A percentile compares a stretch with the other conserved stretches of the same genome.
Conservation (phyloP, 345 rosid species). For the Chamaenerion angustifolium region DNA sequence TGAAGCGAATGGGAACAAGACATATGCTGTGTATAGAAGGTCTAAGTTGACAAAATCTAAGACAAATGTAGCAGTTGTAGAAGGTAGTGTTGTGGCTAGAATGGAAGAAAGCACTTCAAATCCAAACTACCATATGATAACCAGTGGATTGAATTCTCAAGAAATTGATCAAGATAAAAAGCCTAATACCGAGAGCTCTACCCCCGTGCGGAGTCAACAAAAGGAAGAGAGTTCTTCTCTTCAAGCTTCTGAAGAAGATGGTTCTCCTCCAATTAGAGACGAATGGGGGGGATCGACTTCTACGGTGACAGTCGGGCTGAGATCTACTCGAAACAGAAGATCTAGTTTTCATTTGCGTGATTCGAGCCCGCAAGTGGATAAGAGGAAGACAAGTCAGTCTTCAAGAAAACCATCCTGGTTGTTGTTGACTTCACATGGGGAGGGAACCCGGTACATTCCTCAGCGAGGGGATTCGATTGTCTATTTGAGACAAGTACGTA, state of each 20-base stretch:
- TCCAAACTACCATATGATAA: slow-evolving; percentile 19
- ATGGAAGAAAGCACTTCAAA: slow-evolving; percentile 31
- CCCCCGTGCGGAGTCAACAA: too few species aligned
- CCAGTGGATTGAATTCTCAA: slow-evolving; percentile 16
- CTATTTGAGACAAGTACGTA: slow-evolving; percentile 78
- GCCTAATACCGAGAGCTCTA: not conserved
- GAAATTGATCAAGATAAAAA: slow-evolving; percentile 17
- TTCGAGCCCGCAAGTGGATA: slow-evolving; percentile 37
- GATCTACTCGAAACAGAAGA: slow-evolving; percentile 82
- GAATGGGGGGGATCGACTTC: slow-evolving; percentile 64
- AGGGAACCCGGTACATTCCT: slow-evolving; percentile 88
- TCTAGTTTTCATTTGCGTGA: slow-evolving; percentile 46
- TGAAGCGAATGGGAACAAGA: slow-evolving; percentile 32
- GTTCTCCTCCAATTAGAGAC: slow-evolving; percentile 16
- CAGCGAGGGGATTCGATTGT: slow-evolving; percentile 80
- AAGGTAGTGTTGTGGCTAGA: slow-evolving; percentile 8
- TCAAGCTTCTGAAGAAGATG: slow-evolving; percentile 4
- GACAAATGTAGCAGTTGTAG: slow-evolving; percentile 21
- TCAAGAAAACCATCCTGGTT: slow-evolving; percentile 65
- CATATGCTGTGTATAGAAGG: slow-evolving; percentile 78
- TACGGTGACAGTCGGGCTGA: slow-evolving; percentile 44
- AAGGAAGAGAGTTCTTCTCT: too few species aligned
- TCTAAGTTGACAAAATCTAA: slow-evolving; percentile 40
- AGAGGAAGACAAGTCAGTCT: slow-evolving; percentile 36
- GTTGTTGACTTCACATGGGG: slow-evolving; percentile 62